Evolutionary conservation across 2,329 filamentous ascomycete species (phyloP), one percentile per base, ranked within the genome.

Genomic region (Monosporascus sp.): DNA sequence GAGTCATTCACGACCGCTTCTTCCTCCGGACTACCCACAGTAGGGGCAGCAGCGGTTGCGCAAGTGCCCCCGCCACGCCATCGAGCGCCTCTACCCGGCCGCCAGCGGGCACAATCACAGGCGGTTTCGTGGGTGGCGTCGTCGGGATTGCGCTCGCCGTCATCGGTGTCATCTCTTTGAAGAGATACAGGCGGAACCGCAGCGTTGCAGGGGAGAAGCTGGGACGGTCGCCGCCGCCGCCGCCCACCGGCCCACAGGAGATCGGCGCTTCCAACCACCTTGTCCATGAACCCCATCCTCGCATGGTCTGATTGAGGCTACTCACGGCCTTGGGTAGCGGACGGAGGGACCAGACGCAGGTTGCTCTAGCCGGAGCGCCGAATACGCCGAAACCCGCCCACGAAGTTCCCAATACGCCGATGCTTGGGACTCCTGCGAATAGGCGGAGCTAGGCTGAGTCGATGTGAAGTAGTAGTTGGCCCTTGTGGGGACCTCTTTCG

Each of bases 51-150:
- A 24, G 19, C 40, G 9, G 22, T 5, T 14, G 40, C 40, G 17
- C 17, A 8, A 43, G 40, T 14, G 14, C 8, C 9, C 31, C 31
- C 14, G 31, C 31, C 1, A 27, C 4, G 31, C 31, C 31, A 34
- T 34, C 11, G 31, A 20, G 14, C 40, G 11, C 4, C 40, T 19
- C 19, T 2, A 43, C 5, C 40, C 3, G 8, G 17, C 40, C 9
- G 3, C 40, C 40, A 43, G 40, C 19, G 20, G 59, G 56, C 19
- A 56, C 56, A 20, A 59, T 60, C 37, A 45, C 55, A 26, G 56
- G 57, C 2, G 56, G 59, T 17, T 56, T 59, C 9, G 51, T 61
- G 4, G 58, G 59, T 16, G 55, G 59, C 20, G 20, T 61, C 24
- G 53, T 58, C 20, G 45, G 54, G 7, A 45, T 61, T 37, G 48